These are phyloP conservation scores for Kwoniella sp. DNA, from an alignment of 768 basidiomycete genomes.

Conservation along the genomic window DNA sequence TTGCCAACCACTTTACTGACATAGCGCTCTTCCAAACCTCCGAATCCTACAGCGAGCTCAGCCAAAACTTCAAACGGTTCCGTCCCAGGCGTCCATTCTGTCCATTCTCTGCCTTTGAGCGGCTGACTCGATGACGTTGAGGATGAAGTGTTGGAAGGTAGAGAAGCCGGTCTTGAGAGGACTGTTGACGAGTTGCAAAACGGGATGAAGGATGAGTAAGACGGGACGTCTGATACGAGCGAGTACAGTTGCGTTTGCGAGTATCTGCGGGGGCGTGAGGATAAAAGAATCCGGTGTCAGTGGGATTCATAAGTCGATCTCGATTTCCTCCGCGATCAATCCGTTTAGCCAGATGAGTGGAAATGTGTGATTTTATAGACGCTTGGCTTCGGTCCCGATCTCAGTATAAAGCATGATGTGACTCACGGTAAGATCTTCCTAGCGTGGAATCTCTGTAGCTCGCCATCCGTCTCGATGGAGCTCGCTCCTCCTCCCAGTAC, in stretches of 20 bases:
- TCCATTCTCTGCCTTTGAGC: not conserved
- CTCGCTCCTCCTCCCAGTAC: not conserved
- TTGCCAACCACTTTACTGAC: slow-evolving; percentile 78
- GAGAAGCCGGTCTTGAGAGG: slow-evolving; percentile 52
- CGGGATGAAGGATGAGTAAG: slow-evolving; percentile 84
- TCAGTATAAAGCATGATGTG: not conserved
- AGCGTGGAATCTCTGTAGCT: slow-evolving; percentile 73
- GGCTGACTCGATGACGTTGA: slow-evolving; percentile 2
- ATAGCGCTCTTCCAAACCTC: slow-evolving; percentile 84
- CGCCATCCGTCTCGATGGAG: slow-evolving; percentile 51
- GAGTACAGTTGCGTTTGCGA: slow-evolving; percentile 75
- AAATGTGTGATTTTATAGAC: too few species aligned
- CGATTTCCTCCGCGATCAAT: too few species aligned
- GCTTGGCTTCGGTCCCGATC: not conserved
- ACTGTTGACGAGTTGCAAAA: slow-evolving; percentile 79
- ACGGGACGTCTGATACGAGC: slow-evolving; percentile 81
- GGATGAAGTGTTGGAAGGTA: slow-evolving; percentile 3
- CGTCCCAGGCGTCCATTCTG: slow-evolving; percentile 47
- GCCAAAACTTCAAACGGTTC: slow-evolving; percentile 68
- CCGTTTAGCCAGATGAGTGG: too few species aligned
- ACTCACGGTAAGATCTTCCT: slow-evolving; percentile 85
- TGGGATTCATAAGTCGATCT: not conserved
- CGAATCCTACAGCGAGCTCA: slow-evolving; percentile 85
- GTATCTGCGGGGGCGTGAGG: slow-evolving; percentile 68
- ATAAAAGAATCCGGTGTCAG: slow-evolving; percentile 51